Evolutionary conservation across 768 basidiomycete genomes (phyloP).

Genomic region (Boletales sp.): DNA sequence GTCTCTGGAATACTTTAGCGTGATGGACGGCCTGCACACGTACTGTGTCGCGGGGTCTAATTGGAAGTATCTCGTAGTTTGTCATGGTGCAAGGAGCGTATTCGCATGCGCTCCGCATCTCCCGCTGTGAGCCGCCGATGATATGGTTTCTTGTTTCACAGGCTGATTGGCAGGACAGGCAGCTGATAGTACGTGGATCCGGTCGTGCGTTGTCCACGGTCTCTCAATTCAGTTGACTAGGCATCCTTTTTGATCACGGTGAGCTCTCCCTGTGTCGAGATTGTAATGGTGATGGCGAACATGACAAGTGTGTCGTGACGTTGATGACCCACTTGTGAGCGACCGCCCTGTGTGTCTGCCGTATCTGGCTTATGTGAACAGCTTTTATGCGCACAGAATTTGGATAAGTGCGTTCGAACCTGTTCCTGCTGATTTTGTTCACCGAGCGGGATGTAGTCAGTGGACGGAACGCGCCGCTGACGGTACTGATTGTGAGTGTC

Average conservation of each 20-base stretch:
- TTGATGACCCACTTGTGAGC: conserved; percentile 11
- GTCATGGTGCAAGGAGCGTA: background rate
- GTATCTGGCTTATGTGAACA: background rate
- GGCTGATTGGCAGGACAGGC: background rate
- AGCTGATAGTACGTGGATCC: background rate
- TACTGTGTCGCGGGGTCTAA: background rate
- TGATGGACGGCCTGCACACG: conserved; percentile 1
- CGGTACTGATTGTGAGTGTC: conserved; percentile 6
- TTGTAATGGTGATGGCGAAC: background rate
- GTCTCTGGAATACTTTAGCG: background rate
- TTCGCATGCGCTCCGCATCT: too few relatives aligned
- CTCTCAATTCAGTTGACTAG: background rate
- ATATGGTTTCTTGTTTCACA: too few relatives aligned
- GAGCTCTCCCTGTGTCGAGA: background rate
- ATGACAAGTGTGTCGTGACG: background rate
- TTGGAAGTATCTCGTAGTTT: background rate
- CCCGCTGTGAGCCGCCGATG: too few relatives aligned
- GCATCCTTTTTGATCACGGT: background rate
- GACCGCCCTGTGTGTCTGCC: too few relatives aligned
- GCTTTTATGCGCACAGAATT: conserved; percentile 12
- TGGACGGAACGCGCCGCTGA: background rate
- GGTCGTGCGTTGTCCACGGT: background rate
- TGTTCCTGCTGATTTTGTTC: background rate
- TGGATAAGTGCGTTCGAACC: conserved; percentile 8
- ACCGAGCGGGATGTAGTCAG: conserved; percentile 2